Base-by-base conservation (phyloP, 1,284 basidiomycete genomes). In the Microbotryomycetes sp. region DNA sequence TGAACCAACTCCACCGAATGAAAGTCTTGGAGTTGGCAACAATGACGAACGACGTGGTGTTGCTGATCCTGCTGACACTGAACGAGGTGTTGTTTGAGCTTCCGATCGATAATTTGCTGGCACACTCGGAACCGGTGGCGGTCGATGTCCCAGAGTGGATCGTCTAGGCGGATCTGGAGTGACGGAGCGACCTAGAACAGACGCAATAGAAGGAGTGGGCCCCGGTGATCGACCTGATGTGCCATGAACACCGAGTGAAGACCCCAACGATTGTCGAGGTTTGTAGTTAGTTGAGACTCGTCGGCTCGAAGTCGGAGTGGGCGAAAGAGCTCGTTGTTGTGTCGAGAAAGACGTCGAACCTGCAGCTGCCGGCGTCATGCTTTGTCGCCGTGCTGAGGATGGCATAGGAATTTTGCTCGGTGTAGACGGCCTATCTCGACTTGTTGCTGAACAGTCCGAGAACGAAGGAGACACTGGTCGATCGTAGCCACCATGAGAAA, bases 261-360 rank as follows among this genome's bases (percentile, higher is more conserved):
- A 60, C 32, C 5, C 49, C 25, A n/a, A 48, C 36, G 22, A 29
- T n/a, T 22, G 53, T 31, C 25, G 56, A 48, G 16, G 54, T 32
- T 16, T n/a, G n/a, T n/a, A 28, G 48, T 25, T 16, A 23, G 25
- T 23, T 25, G 46, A 31, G 19, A 57, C 28, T 60, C 26, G 53
- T 49, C n/a, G 61, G 42, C 22, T 30, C 53, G 23, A 53, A 81
- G 36, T 36, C 50, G 78, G 79, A 9, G 83, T 76, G 16, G 87
- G 87, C 0, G 87, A 88, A 60, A 86, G 77, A 0, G 85, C 81
- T 47, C 86, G 82, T 62, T 82, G 81, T 76, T 80, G 79, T 49
- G 79, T 71, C 0, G 79, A 77, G n/a, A 75, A 76, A 57, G 77
- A 66, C 22, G 71, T 56, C 15, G 58, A 15, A 76, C 74, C 14